Evolutionary conservation across 257 asterid genomes (phyloP).

Genomic region (Solanum pinnatisectum): DNA sequence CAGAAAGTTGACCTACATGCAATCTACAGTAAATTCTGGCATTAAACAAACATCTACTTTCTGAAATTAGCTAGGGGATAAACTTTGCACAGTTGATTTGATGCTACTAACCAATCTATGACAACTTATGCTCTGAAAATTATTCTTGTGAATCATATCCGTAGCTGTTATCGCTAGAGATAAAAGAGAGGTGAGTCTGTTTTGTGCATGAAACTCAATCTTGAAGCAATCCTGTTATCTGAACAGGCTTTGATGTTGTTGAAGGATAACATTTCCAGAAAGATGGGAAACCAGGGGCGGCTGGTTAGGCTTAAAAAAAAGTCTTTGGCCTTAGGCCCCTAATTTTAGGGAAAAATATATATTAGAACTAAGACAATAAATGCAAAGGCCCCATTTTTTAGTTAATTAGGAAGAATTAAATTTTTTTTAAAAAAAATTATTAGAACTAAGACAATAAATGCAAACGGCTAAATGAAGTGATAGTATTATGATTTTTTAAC

Average conservation of each 20-base stretch:
- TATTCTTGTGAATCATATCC: background rate
- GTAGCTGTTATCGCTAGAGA: background rate
- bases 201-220: background rate
- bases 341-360: too few species aligned
- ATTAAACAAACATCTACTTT: conserved; percentile 13
- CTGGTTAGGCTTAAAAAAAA: too few species aligned
- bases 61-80: background rate
- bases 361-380: too few species aligned
- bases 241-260: background rate
- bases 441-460: too few species aligned
- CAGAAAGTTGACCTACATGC: conserved; percentile 36
- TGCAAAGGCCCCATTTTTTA: too few species aligned
- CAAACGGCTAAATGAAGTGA: too few species aligned
- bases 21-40: conserved; percentile 80
- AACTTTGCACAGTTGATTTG: background rate
- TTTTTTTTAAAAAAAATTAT: too few species aligned
- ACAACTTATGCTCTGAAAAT: background rate
- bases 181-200: background rate
- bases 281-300: background rate
- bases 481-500: too few species aligned
- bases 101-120: background rate
- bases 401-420: too few species aligned
- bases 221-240: background rate
- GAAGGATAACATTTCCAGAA: background rate
- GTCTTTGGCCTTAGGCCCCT: too few species aligned